phyloP scores from a whole-genome alignment of 371 early-diverging fungal species.

The Apophysomyces ossiformis region DNA sequence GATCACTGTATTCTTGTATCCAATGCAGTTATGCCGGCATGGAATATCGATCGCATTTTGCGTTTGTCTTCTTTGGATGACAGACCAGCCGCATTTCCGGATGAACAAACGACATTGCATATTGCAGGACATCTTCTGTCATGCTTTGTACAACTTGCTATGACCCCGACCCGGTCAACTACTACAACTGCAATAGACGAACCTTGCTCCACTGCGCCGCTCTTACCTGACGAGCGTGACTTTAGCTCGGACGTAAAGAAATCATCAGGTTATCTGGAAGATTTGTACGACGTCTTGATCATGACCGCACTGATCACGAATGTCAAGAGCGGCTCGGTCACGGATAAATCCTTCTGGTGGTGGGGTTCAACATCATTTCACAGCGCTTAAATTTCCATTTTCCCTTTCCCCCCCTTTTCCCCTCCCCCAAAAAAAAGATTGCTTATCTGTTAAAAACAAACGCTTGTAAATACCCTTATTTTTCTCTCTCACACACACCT shows the following conservation, averaged over 20 bases:
- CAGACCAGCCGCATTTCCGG: not conserved
- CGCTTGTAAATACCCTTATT: conserved; percentile 9
- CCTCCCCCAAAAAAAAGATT: conserved; percentile 18
- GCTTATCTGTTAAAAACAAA: not conserved
- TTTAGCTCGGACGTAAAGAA: conserved; percentile 21
- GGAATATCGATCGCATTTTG: conserved; percentile 48
- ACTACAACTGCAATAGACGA: conserved; percentile 10
- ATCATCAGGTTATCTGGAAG: conserved; percentile 41
- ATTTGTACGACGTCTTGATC: conserved; percentile 50
- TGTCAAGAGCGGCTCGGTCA: conserved; percentile 16
- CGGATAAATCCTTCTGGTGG: conserved; percentile 47
- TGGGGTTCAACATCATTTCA: conserved; percentile 32
- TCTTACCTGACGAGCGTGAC: conserved; percentile 43
- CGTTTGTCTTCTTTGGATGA: conserved; percentile 4
- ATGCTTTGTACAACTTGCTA: conserved; percentile 35
- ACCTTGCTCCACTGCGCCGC: conserved; percentile 22
- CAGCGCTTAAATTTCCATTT: conserved; percentile 13
- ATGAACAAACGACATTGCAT: conserved; percentile 11
- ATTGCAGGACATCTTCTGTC: conserved; percentile 37
- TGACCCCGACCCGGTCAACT: conserved; percentile 15
- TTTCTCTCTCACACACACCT: not conserved
- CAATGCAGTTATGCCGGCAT: conserved; percentile 52
- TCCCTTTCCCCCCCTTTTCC: not conserved
- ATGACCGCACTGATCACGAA: conserved; percentile 38
- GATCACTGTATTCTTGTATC: conserved; percentile 52